phyloP scores from a whole-genome alignment of 2,329 filamentous ascomycete genomes.

The Trichoderma pleuroti region DNA sequence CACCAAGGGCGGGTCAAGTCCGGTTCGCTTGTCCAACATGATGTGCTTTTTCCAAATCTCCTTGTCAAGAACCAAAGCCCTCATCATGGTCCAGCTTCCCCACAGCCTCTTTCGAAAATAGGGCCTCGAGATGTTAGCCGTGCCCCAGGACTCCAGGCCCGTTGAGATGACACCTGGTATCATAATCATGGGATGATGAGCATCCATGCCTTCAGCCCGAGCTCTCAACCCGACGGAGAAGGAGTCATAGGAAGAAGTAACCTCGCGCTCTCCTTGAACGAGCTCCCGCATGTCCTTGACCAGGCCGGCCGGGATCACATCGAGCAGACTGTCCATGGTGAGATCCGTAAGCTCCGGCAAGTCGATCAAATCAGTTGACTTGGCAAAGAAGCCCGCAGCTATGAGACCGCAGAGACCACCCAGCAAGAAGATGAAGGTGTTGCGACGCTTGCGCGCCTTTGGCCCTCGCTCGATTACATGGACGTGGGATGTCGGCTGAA shows the following conservation, averaged over 20 bases:
- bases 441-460: slow-evolving; percentile 66
- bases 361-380: slow-evolving; percentile 83
- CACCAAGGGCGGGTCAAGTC: slow-evolving; percentile 82
- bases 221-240: slow-evolving; percentile 88
- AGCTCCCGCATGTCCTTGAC: slow-evolving; percentile 83
- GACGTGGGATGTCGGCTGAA: slow-evolving; percentile 33
- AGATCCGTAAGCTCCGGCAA: slow-evolving; percentile 67
- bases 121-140: slow-evolving; percentile 73
- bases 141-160: slow-evolving; percentile 94
- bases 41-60: slow-evolving; percentile 93
- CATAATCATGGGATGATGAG: slow-evolving; percentile 91
- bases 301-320: slow-evolving; percentile 82
- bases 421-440: slow-evolving; percentile 78
- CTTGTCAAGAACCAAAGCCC: slow-evolving; percentile 87
- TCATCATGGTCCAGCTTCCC: slow-evolving; percentile 99
- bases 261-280: slow-evolving; percentile 79
- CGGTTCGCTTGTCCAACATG: slow-evolving; percentile 90
- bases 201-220: slow-evolving; percentile 72
- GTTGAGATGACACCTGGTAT: slow-evolving; percentile 97
- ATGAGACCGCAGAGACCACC: slow-evolving; percentile 88
- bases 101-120: slow-evolving; percentile 95
- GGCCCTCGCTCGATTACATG: slow-evolving; percentile 43
- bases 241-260: slow-evolving; percentile 82
- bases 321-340: slow-evolving; percentile 80
- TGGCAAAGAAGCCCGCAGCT: slow-evolving; percentile 85